Base-by-base conservation (phyloP, 352 stramenopile genomes). In the Phytophthora nicotianae region DNA sequence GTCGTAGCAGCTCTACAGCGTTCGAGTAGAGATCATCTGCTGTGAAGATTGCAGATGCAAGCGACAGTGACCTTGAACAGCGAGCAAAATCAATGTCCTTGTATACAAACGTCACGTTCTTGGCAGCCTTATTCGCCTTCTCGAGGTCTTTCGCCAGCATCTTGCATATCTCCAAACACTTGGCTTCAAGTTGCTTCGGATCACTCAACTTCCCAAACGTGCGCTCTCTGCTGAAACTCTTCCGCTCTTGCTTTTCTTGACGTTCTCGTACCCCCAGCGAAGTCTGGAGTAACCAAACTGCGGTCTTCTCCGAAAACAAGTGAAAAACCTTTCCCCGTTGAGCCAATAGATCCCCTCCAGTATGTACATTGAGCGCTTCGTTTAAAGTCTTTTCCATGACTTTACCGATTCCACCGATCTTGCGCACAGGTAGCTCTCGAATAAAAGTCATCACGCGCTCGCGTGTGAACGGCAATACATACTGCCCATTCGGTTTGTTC, bases 401-500 rank as follows among this genome's bases (percentile, higher is more conserved):
- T 69, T 98, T 95, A 23, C 97, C 97, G 69, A 99, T 97, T 5
- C 97, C 97, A 43, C 84, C 82, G 23, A 99, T 89, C 74, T 98
- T 98, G 46, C 97, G 83, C 20, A 97, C 87, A 1, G 90, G 74
- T 35, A 98, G 57, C 5, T 77, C 71, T 29, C 84, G 69, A n/a
- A 98, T 63, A 65, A 99, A 99, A n/a, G 68, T 52, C 14, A 97
- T 52, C 4, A 98, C 79, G 35, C 62, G 32, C 4, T 88, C 56
- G 17, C 89, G 79, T 19, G 82, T 83, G 50, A 93, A 87, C 8
- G 81, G 84, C 27, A 99, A 72, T 23, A 97, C 72, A 58, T 87
- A 94, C 68, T 99, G 97, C 4, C 97, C 96, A 57, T 99, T 97
- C 9, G 97, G 97, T 62, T 99, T 99, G 76, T 99, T 98, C 26